phyloP scores from a whole-genome alignment of 164 flowering plant species.

The Buxus sempervirens region DNA sequence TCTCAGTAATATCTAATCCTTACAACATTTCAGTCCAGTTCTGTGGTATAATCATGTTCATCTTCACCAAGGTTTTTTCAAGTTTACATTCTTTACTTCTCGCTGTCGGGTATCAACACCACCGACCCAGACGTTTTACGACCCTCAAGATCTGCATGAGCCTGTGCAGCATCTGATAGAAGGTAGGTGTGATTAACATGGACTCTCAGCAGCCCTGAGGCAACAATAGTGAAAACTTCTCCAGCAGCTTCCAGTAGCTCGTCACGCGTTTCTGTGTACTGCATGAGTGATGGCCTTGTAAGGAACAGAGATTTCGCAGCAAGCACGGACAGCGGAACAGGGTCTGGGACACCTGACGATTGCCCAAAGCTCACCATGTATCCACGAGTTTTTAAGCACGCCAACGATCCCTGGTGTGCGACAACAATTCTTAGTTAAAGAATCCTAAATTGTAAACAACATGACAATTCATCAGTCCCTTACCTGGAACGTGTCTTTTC shows the following conservation, averaged over 20 bases:
- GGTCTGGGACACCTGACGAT: conserved; percentile 82
- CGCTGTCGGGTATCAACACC: conserved; percentile 60
- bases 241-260: conserved; percentile 75
- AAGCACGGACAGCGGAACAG: conserved; percentile 70
- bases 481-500: conserved; percentile 74
- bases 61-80: background rate
- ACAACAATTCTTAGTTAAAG: background rate
- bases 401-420: conserved; percentile 72
- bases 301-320: conserved; percentile 70
- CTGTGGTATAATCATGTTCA: background rate
- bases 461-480: background rate
- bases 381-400: conserved; percentile 70
- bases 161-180: conserved; percentile 76
- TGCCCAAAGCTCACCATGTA: conserved; percentile 88
- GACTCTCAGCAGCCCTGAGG: conserved; percentile 50
- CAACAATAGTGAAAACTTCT: conserved; percentile 64
- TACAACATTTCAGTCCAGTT: too few relatives aligned
- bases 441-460: background rate
- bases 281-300: conserved; percentile 73
- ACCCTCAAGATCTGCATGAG: conserved; percentile 70
- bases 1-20: too few relatives aligned
- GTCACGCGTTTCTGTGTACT: conserved; percentile 57
- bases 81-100: background rate
- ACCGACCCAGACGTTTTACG: conserved; percentile 78
- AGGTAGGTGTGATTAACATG: conserved; percentile 82